Evolutionary conservation across 208 protist genomes (phyloP), one percentile per base, ranked within the genome.

Genomic region (Leishmania amazonensis): DNA sequence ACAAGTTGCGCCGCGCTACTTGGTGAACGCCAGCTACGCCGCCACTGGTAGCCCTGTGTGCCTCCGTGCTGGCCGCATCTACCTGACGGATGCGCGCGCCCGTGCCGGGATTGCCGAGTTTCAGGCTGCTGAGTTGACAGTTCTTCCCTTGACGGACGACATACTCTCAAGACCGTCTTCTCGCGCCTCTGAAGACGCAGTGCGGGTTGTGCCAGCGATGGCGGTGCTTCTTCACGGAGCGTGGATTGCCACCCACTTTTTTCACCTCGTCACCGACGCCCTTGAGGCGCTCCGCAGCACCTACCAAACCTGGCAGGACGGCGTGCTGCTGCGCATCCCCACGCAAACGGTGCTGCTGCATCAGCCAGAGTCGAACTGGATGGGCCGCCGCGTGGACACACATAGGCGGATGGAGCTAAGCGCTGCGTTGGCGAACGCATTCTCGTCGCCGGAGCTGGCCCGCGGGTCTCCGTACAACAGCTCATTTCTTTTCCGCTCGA

Each of bases 201-300:
- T 38, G 60, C 40, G 57, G 42, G 73, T 85, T 31, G 78, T 88
- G 51, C 80, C 84, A 8, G 80, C 81, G 31, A 80, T 88, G 84
- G 84, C 76, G 11, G 38, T 88, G 31, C 72, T 88, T 15, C 31
- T 82, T 24, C 65, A 65, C 5, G 84, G 76, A 5, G 42, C 62
- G 60, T 88, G 81, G 76, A 82, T 81, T 67, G 71, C 84, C 15
- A 88, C 65, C 31, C 84, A 88, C 78, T 80, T 81, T 40, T 78
- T 85, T 19, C 84, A 88, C 64, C 81, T 88, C 54, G 51, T 88
- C 65, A 84, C 81, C 1, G 84, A 88, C 58, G 75, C 81, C 6
- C 80, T 88, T 15, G 84, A 85, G 77, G 82, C 57, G 53, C 67
- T 88, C 54, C 76, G 76, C 62, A 54, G 65, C 28, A 38, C 81